Evolutionary conservation across 2,329 filamentous ascomycete genomes (phyloP).

Genomic region (Neofusicoccum sp.): DNA sequence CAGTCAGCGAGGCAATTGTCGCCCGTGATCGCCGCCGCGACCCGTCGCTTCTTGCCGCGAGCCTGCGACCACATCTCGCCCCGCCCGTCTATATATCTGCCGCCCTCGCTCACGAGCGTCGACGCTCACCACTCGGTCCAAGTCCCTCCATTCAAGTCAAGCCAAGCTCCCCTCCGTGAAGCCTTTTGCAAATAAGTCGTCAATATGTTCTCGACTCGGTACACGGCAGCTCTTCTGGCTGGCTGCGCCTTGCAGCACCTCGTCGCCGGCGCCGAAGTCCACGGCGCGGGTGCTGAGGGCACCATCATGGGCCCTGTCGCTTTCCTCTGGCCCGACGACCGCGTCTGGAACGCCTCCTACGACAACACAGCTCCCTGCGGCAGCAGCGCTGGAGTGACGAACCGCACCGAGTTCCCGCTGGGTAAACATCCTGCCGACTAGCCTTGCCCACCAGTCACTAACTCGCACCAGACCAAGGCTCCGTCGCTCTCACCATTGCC

Average conservation of each 20-base stretch:
- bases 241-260: constrained; percentile 5
- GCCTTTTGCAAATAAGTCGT: not conserved
- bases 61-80: not conserved
- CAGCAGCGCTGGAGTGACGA: constrained; percentile 49
- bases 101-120: not conserved
- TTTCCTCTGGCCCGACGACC: constrained; percentile 63
- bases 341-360: constrained; percentile 56
- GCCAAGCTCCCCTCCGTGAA: not conserved
- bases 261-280: constrained; percentile 3
- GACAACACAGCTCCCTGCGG: constrained; percentile 64
- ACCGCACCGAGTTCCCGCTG: constrained; percentile 61
- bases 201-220: not conserved
- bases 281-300: constrained; percentile 34
- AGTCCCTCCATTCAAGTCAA: not conserved
- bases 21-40: not conserved
- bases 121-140: not conserved
- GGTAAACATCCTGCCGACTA: constrained; percentile 38
- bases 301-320: constrained; percentile 58
- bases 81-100: constrained; percentile 6
- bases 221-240: not conserved
- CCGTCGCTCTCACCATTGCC: constrained; percentile 59
- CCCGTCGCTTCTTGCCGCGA: not conserved
- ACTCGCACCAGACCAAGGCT: constrained; percentile 51
- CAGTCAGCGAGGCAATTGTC: not conserved
- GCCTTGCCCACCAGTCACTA: not conserved